Evolutionary conservation across 257 asterid species (phyloP).

Genomic region (Solanum boliviense): DNA sequence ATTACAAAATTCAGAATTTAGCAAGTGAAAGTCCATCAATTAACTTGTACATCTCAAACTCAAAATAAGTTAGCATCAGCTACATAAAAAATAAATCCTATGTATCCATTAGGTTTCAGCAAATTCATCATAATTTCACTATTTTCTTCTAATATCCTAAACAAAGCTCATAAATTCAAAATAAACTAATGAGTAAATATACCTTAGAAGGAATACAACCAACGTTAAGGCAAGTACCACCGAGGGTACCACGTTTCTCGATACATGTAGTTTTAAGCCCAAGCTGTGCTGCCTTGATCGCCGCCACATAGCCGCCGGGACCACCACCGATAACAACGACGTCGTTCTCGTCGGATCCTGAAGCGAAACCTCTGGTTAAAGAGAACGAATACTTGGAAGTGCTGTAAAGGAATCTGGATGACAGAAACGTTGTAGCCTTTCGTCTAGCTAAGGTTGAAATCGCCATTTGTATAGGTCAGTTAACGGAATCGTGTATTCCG

Average conservation of each 20-base stretch:
- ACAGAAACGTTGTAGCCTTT: conserved; percentile 10
- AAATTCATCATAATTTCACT: background rate
- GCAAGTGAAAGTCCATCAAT: background rate
- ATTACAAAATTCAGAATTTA: background rate
- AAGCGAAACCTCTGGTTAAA: conserved; percentile 23
- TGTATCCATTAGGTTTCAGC: background rate
- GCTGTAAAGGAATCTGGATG: background rate
- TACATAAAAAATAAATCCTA: background rate
- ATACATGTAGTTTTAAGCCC: conserved; percentile 96
- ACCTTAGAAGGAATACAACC: conserved; percentile 99
- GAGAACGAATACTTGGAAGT: conserved; percentile 6
- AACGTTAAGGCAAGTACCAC: conserved; percentile 97
- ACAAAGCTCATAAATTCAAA: background rate
- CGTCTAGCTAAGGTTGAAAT: conserved; percentile 23
- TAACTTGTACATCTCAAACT: background rate
- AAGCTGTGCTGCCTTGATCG: conserved; percentile 97
- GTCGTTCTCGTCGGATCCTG: conserved; percentile 56
- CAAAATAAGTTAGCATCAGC: background rate
- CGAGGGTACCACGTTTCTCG: conserved; percentile 95
- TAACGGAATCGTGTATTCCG: background rate
- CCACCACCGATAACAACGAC: conserved; percentile 96
- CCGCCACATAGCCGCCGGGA: conserved; percentile 99
- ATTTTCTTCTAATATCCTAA: background rate
- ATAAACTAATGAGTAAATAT: background rate
- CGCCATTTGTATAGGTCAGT: conserved; percentile 8